phyloP scores from a whole-genome alignment of 2,329 filamentous ascomycete species.

The Verticillium tricorpus region DNA sequence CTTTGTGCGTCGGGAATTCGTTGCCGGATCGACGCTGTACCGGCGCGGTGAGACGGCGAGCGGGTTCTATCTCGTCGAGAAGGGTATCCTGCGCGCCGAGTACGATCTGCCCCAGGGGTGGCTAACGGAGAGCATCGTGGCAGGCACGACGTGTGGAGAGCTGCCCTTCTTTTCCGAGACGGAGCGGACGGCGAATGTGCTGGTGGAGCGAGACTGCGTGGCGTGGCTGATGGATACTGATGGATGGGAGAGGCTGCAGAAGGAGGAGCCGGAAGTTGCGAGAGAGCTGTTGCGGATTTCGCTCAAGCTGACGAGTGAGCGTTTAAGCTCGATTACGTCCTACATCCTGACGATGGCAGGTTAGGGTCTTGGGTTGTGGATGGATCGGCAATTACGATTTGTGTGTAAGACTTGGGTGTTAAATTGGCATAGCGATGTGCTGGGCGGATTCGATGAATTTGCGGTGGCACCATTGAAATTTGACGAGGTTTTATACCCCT shows the following conservation, averaged over 20 bases:
- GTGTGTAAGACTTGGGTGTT: background rate
- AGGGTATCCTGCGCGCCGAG: slow-evolving; percentile 82
- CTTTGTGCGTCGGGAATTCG: slow-evolving; percentile 66
- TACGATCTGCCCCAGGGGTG: slow-evolving; percentile 87
- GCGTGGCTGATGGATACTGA: slow-evolving; percentile 75
- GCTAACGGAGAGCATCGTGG: slow-evolving; percentile 87
- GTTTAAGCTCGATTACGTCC: slow-evolving; percentile 69
- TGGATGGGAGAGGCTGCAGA: slow-evolving; percentile 69
- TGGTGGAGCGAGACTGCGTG: slow-evolving; percentile 75
- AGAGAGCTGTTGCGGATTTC: slow-evolving; percentile 79
- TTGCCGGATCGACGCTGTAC: slow-evolving; percentile 71
- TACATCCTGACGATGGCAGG: slow-evolving; percentile 48
- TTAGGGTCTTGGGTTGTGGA: slow-evolving; percentile 14
- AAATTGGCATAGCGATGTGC: background rate
- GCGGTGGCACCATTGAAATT: background rate
- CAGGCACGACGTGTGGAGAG: slow-evolving; percentile 92
- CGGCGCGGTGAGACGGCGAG: slow-evolving; percentile 69
- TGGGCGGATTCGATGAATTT: background rate
- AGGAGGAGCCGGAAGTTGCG: slow-evolving; percentile 70
- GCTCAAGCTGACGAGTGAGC: slow-evolving; percentile 90
- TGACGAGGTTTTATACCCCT: background rate
- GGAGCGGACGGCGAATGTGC: slow-evolving; percentile 77
- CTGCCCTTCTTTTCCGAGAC: slow-evolving; percentile 95
- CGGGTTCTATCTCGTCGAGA: slow-evolving; percentile 87
- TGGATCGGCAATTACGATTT: too few species aligned